Evolutionary conservation across 768 basidiomycete genomes (phyloP).

Genomic region (Xerocomellus intermedius): DNA sequence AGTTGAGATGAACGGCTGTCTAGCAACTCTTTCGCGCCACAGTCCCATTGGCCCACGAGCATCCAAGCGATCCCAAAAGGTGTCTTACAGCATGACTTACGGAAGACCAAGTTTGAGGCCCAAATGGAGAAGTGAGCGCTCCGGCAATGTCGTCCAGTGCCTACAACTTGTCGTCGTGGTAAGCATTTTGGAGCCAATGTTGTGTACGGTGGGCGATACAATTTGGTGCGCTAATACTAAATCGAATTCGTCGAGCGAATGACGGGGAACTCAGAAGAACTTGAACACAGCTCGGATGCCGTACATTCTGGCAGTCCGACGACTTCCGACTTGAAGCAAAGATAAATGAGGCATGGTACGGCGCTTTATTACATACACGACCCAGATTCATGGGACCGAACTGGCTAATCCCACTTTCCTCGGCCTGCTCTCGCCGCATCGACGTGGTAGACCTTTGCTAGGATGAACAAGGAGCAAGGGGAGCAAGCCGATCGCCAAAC

Average conservation of each 20-base stretch:
- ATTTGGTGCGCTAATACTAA: neutral
- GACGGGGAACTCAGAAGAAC: neutral
- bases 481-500: neutral
- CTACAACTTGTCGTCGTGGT: neutral
- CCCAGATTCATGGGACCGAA: constrained; percentile 8
- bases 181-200: neutral
- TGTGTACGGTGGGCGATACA: neutral
- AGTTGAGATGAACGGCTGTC: neutral
- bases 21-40: neutral
- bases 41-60: no score
- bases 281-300: constrained; percentile 5
- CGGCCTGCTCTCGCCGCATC: neutral
- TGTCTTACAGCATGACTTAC: neutral
- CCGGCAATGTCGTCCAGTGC: neutral
- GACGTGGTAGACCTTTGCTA: neutral
- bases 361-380: constrained; percentile 5
- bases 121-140: no score
- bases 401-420: neutral
- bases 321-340: neutral
- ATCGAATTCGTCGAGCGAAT: neutral
- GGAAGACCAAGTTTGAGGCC: no score
- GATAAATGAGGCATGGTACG: neutral
- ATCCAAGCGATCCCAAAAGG: neutral
- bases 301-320: constrained; percentile 9
- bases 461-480: constrained; percentile 5